Percentiles rank a stretch among this genome's conserved stretches.
Evolutionary conservation across 2,329 filamentous ascomycete species (phyloP).

Genomic region (Venturia pyrina): DNA sequence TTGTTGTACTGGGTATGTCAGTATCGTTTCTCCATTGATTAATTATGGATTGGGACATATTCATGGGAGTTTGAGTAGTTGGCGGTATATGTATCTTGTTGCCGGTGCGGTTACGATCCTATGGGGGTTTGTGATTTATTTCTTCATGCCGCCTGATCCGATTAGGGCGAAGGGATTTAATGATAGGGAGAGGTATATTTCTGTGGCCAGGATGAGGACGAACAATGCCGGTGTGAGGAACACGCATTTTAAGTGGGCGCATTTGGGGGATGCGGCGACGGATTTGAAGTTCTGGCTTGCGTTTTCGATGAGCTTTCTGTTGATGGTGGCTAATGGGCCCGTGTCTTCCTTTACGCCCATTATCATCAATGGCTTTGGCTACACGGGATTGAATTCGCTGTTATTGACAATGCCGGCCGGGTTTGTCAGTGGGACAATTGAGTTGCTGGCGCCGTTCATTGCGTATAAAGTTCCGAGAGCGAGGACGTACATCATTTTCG

Average conservation of each 20-base stretch:
- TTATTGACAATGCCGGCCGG: constrained; percentile 35
- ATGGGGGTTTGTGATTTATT: constrained; percentile 30
- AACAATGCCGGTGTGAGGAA: constrained; percentile 28
- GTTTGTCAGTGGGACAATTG: constrained; percentile 27
- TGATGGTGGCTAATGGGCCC: constrained; percentile 36
- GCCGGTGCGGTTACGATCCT: constrained; percentile 32
- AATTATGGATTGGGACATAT: constrained; percentile 40
- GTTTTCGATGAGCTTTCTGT: constrained; percentile 30
- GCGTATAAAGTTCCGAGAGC: constrained; percentile 28
- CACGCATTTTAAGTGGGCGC: constrained; percentile 34
- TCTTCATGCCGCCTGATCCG: constrained; percentile 16
- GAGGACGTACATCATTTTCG: constrained; percentile 30
- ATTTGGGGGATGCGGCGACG: constrained; percentile 27
- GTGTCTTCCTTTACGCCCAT: constrained; percentile 37
- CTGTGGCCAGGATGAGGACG: constrained; percentile 19
- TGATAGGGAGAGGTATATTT: constrained; percentile 22
- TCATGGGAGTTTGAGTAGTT: constrained; percentile 27
- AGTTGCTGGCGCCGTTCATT: constrained; percentile 31
- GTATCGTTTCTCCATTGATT: constrained; percentile 36
- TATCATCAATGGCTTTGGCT: constrained; percentile 37
- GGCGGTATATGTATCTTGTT: constrained; percentile 35
- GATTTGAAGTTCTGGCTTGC: constrained; percentile 31
- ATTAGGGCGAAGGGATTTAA: constrained; percentile 30
- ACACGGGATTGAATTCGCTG: constrained; percentile 33
- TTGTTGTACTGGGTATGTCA: constrained; percentile 28